These are phyloP conservation scores for Zalaria sp. DNA, from an alignment of 2,329 filamentous ascomycete species.

Conservation along the genomic window DNA sequence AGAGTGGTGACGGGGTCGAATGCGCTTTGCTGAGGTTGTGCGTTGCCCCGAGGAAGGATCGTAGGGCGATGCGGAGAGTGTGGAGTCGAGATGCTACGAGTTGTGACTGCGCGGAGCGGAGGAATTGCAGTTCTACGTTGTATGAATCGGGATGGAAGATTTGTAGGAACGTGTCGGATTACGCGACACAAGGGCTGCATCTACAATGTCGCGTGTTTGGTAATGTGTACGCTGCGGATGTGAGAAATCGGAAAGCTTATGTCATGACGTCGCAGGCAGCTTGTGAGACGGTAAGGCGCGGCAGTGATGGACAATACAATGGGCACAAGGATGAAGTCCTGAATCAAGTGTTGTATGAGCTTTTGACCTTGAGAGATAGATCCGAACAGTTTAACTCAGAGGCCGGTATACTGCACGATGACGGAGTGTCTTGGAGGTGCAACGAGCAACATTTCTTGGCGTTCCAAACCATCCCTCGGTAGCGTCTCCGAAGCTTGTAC, in stretches of 20 bases:
- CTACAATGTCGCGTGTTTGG: background rate
- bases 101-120: background rate
- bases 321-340: no score
- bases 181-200: background rate
- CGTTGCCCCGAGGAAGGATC: background rate
- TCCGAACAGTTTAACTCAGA: no score
- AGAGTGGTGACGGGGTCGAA: conserved; percentile 11
- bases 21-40: conserved; percentile 4
- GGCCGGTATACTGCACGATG: no score
- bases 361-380: no score
- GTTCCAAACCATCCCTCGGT: no score
- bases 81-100: background rate
- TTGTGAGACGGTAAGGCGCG: background rate
- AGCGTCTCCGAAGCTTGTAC: no score
- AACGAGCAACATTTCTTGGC: no score
- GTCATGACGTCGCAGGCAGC: background rate
- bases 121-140: background rate
- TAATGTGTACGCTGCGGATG: background rate
- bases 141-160: background rate
- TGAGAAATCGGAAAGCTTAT: background rate
- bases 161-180: background rate
- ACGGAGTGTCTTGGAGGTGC: no score
- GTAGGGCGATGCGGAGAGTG: background rate
- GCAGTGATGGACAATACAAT: no score
- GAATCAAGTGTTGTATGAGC: no score